Conservation (phyloP, 2,329 filamentous ascomycete genomes). For the Phyllosticta paracitricarpa region DNA sequence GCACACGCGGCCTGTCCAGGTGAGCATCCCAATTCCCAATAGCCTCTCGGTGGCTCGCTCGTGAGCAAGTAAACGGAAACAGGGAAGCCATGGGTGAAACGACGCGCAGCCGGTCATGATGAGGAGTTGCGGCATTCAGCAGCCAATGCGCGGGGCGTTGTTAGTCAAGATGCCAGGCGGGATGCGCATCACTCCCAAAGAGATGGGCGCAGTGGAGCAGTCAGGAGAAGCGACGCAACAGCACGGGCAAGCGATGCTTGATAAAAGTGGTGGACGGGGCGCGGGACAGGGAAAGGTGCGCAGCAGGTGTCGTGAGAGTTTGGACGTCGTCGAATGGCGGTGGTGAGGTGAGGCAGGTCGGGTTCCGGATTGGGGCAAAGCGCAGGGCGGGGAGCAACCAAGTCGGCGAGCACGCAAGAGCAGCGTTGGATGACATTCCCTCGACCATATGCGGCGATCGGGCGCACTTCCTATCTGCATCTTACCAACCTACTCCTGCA, state of each 20-base stretch:
- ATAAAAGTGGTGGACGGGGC: not conserved
- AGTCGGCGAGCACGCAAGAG: conserved; percentile 3
- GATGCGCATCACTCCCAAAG: not conserved
- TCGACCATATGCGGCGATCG: not conserved
- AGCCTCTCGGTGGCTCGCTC: not conserved
- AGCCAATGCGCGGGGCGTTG: not conserved
- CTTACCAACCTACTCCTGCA: not conserved
- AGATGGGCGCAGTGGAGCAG: not conserved
- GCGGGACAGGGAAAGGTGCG: not conserved
- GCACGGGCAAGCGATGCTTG: not conserved
- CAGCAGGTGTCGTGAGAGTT: not conserved
- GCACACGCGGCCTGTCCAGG: not conserved
- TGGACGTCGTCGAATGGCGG: not conserved
- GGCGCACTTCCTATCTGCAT: not conserved
- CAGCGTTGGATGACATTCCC: conserved; percentile 1
- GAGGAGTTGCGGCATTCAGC: not conserved
- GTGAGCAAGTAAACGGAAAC: not conserved
- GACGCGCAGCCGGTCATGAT: not conserved
- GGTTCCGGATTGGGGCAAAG: not conserved
- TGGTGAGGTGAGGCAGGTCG: not conserved
- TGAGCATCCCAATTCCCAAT: not conserved
- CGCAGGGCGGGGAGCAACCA: not conserved
- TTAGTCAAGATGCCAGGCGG: not conserved
- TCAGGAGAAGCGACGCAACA: not conserved
- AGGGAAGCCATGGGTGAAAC: not conserved